A percentile compares a stretch with the other conserved stretches of the same genome.
phyloP scores from a whole-genome alignment of 805 yeast genomes.

The Lipomyces starkeyi region DNA sequence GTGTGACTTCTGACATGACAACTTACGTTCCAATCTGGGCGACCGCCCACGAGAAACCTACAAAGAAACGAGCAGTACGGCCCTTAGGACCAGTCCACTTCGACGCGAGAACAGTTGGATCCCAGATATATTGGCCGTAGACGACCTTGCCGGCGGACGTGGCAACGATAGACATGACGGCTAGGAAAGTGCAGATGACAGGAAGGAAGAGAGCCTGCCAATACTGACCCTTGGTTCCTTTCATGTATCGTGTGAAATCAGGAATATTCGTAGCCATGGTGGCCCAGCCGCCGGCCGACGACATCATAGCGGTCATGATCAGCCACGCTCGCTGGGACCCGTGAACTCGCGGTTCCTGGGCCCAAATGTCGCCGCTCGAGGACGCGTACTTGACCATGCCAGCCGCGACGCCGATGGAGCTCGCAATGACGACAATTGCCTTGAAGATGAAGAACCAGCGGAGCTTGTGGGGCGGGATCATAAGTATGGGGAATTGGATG shows the following conservation, averaged over 20 bases:
- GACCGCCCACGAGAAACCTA: constrained; percentile 35
- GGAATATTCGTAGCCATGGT: constrained; percentile 43
- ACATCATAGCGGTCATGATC: constrained; percentile 38
- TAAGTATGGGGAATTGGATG: constrained; percentile 34
- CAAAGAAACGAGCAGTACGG: constrained; percentile 35
- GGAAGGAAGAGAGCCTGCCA: constrained; percentile 37
- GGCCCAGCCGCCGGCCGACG: constrained; percentile 43
- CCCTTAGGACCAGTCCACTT: constrained; percentile 35
- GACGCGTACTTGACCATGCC: constrained; percentile 34
- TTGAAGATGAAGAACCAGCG: constrained; percentile 36
- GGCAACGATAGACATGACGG: constrained; percentile 29
- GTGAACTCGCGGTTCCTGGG: constrained; percentile 32
- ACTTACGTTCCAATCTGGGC: constrained; percentile 36
- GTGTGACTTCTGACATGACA: background rate
- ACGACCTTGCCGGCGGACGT: constrained; percentile 33
- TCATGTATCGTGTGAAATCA: constrained; percentile 38
- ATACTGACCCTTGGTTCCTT: constrained; percentile 30
- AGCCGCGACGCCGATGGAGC: constrained; percentile 37
- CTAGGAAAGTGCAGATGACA: constrained; percentile 34
- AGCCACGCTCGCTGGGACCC: constrained; percentile 40
- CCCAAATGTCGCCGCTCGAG: constrained; percentile 31
- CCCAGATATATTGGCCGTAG: constrained; percentile 36
- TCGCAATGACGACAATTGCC: constrained; percentile 31
- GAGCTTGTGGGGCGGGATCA: constrained; percentile 39
- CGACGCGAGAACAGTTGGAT: constrained; percentile 31